A percentile compares a stretch with the other conserved stretches of the same genome.
Evolutionary conservation across 2,329 filamentous ascomycete genomes (phyloP).

Genomic region (Magnaporthiopsis rhizophila): DNA sequence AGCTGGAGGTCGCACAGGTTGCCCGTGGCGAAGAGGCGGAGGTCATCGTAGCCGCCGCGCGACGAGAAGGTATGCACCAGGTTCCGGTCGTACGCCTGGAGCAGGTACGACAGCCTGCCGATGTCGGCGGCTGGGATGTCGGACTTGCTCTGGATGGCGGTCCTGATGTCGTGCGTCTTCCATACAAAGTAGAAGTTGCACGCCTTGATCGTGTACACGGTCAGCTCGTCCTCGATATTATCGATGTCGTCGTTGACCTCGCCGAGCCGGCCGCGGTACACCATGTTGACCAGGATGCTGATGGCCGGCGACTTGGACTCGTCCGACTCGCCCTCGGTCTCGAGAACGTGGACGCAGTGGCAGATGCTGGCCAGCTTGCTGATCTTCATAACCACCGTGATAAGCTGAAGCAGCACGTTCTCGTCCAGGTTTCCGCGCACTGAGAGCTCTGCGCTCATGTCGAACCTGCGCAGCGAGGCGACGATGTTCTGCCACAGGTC

Average conservation of each 20-base stretch:
- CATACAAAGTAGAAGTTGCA: conserved; percentile 92
- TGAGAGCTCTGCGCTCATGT: conserved; percentile 63
- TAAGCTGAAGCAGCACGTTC: conserved; percentile 59
- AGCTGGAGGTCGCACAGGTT: conserved; percentile 76
- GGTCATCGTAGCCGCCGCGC: conserved; percentile 62
- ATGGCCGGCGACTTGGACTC: conserved; percentile 48
- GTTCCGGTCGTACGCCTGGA: conserved; percentile 50
- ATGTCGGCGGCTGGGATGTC: conserved; percentile 50
- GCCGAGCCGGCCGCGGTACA: conserved; percentile 64
- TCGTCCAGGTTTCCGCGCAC: conserved; percentile 60
- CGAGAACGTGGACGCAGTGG: conserved; percentile 68
- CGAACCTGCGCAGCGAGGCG: conserved; percentile 63
- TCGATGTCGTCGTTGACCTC: conserved; percentile 64
- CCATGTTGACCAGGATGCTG: conserved; percentile 62
- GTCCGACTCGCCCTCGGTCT: conserved; percentile 45
- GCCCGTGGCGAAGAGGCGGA: conserved; percentile 68
- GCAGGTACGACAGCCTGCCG: conserved; percentile 48
- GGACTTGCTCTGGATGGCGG: conserved; percentile 45
- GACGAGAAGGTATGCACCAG: conserved; percentile 63
- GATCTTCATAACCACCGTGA: conserved; percentile 68
- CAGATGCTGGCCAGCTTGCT: conserved; percentile 73
- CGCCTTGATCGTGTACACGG: conserved; percentile 66
- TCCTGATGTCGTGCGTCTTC: conserved; percentile 61
- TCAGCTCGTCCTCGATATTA: conserved; percentile 70
- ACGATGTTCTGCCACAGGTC: conserved; percentile 80